phyloP scores from a whole-genome alignment of 2,329 filamentous ascomycete species.

The Calonectria leucothoes region DNA sequence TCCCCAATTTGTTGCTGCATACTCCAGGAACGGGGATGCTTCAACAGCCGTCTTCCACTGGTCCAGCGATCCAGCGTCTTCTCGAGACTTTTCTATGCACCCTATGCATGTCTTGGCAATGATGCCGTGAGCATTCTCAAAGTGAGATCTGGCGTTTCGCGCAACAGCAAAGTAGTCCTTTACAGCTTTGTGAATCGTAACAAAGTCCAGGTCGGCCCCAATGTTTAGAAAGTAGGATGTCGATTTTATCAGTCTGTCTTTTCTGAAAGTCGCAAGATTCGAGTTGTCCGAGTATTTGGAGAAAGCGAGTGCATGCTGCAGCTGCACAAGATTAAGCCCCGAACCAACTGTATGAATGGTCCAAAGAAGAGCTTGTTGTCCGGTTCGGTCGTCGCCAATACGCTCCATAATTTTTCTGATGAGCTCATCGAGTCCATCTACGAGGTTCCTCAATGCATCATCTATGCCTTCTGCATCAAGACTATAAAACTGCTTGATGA shows the following conservation, averaged over 20 bases:
- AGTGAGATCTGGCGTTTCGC: not conserved
- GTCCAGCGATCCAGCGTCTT: not conserved
- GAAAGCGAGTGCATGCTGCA: conserved; percentile 2
- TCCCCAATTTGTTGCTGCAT: conserved; percentile 4
- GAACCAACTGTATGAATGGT: not conserved
- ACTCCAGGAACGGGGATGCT: not conserved
- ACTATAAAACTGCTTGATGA: not conserved
- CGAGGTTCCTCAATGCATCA: not conserved
- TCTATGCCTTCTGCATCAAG: not conserved
- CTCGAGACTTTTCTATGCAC: not conserved
- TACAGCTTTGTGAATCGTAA: not conserved
- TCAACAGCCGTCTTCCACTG: not conserved
- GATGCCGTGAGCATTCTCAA: not conserved
- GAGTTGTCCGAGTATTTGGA: not conserved
- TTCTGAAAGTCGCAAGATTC: not conserved
- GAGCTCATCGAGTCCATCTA: not conserved
- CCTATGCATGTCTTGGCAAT: conserved; percentile 1
- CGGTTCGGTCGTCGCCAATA: not conserved
- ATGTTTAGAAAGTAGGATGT: not conserved
- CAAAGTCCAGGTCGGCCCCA: not conserved
- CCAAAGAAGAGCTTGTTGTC: not conserved
- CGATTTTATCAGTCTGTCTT: not conserved
- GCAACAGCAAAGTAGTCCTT: not conserved
- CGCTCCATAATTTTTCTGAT: not conserved
- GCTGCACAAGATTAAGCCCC: not conserved